Conservation (phyloP, 139 green algal species). For the Micromonas commoda region DNA sequence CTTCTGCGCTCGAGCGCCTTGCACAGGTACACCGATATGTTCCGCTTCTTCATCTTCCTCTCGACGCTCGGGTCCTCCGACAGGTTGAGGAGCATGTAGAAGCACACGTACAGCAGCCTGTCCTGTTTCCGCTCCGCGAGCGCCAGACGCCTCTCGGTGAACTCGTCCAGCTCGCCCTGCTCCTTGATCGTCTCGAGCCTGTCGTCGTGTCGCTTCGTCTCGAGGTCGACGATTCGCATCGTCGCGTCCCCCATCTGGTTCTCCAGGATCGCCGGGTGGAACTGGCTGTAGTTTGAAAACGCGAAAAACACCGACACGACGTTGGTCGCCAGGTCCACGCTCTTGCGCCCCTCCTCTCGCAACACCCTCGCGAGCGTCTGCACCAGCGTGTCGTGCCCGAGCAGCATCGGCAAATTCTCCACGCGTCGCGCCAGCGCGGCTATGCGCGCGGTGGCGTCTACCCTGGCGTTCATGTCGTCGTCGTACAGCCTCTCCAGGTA, state of each 20-base stretch:
- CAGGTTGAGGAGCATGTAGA: constrained; percentile 76
- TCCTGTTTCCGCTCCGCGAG: constrained; percentile 30
- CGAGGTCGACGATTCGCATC: constrained; percentile 72
- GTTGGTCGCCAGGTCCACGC: constrained; percentile 66
- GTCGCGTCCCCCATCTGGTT: constrained; percentile 67
- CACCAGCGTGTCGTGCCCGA: constrained; percentile 62
- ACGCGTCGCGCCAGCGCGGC: constrained; percentile 20
- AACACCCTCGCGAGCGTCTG: constrained; percentile 62
- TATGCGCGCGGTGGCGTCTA: constrained; percentile 13
- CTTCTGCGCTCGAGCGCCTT: constrained; percentile 65
- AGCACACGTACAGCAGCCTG: constrained; percentile 34
- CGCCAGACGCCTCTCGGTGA: background rate
- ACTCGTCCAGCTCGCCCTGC: background rate
- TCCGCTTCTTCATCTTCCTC: constrained; percentile 79
- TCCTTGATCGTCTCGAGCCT: background rate
- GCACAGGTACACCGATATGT: constrained; percentile 66
- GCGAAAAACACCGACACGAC: constrained; percentile 66
- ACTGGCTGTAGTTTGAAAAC: constrained; percentile 65
- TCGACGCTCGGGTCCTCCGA: constrained; percentile 70
- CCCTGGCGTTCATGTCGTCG: constrained; percentile 40
- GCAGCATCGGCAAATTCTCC: constrained; percentile 43
- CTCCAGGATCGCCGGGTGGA: constrained; percentile 62
- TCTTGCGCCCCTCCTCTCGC: constrained; percentile 67
- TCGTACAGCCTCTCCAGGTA: constrained; percentile 64
- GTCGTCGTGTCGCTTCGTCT: constrained; percentile 47